A percentile compares a stretch with the other conserved stretches of the same genome.
Conservation (phyloP, 1,284 basidiomycete species). For the Trichosporon coremiiforme region DNA sequence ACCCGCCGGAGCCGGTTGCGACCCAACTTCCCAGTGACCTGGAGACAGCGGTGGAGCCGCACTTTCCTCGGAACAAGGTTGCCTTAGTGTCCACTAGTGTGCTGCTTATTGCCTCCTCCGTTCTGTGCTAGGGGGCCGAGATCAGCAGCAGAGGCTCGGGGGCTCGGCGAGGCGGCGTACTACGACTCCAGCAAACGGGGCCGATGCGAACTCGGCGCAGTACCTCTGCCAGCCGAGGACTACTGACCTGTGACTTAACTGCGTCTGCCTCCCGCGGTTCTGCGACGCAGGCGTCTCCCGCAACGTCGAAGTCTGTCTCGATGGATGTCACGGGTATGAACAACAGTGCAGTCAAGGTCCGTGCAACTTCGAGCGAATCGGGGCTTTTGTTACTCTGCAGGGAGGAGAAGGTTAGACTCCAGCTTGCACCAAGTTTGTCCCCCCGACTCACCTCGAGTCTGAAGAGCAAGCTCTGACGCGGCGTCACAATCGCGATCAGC, state of each 20-base stretch:
- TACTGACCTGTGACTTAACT: too few species aligned
- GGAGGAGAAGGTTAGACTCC: not conserved
- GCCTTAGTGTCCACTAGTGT: not conserved
- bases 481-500: too few species aligned
- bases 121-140: not conserved
- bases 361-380: not conserved
- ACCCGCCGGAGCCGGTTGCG: too few species aligned
- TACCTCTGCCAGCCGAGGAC: too few species aligned
- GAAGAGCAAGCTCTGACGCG: too few species aligned
- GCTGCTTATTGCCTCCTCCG: not conserved
- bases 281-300: not conserved
- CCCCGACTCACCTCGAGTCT: too few species aligned
- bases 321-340: not conserved
- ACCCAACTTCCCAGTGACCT: not conserved
- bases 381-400: not conserved
- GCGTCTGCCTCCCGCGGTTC: too few species aligned
- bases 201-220: too few species aligned
- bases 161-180: too few species aligned
- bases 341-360: not conserved
- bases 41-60: not conserved
- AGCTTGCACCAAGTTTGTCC: not conserved
- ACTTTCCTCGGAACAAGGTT: not conserved
- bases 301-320: not conserved
- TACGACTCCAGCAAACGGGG: too few species aligned
- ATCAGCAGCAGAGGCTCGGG: not conserved